phyloP scores from a whole-genome alignment of 805 yeast species.

The Lipomyces yamanashiensis region DNA sequence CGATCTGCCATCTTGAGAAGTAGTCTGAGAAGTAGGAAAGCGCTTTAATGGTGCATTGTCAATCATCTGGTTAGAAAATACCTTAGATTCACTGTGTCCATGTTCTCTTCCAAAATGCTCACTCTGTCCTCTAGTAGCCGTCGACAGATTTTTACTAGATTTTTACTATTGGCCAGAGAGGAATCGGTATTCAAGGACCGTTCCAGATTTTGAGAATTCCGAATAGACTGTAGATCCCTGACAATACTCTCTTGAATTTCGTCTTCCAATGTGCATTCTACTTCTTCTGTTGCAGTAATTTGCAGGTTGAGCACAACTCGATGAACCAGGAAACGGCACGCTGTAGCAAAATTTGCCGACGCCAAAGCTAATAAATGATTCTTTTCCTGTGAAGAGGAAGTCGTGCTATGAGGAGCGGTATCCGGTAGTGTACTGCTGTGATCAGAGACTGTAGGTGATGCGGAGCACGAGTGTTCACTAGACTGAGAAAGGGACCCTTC shows the following conservation, averaged over 20 bases:
- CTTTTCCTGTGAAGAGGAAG: neutral
- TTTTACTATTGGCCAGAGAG: neutral
- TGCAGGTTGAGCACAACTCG: neutral
- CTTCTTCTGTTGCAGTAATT: neutral
- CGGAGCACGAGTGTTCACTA: neutral
- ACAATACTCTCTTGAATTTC: neutral
- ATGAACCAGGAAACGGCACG: slow-evolving; percentile 8
- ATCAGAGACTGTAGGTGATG: neutral
- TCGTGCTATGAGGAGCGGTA: neutral
- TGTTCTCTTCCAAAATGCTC: no score
- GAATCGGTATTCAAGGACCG: neutral
- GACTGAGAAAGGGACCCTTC: neutral
- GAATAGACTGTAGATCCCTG: neutral
- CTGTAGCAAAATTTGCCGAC: slow-evolving; percentile 5
- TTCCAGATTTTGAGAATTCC: neutral
- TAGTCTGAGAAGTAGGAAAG: no score
- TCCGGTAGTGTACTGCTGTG: neutral
- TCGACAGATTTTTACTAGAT: neutral
- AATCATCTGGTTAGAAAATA: no score
- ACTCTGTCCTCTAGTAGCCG: neutral
- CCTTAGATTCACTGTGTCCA: no score
- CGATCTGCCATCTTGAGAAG: neutral
- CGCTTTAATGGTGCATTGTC: no score
- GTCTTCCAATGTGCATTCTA: slow-evolving; percentile 5
- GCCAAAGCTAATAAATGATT: slow-evolving; percentile 2